Evolutionary conservation across 1,284 basidiomycete species (phyloP), one percentile per base, ranked within the genome.

Genomic region (Heterobasidion irregulare): DNA sequence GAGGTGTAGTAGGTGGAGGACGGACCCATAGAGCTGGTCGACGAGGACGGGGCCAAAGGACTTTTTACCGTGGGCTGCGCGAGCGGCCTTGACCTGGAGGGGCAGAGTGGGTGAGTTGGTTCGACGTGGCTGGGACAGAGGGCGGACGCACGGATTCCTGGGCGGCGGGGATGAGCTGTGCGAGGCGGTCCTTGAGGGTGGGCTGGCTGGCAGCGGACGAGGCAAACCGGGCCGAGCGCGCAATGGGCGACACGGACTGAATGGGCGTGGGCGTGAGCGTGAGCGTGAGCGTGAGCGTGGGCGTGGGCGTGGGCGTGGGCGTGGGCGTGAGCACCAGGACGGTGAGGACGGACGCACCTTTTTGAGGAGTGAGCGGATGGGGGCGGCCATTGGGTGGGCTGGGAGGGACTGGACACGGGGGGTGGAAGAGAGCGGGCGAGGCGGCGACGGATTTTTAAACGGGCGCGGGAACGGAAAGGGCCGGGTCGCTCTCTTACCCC

Each of bases 101-200:
- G 16, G 33, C 18, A 38, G 44, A 54, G 46, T 44, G 34, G 18
- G 46, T 44, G 56, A 60, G 58, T n/a, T n/a, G n/a, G n/a, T n/a
- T n/a, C n/a, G n/a, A 60, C 63, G 60, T 62, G n/a, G n/a, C n/a
- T n/a, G n/a, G n/a, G n/a, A n/a, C n/a, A n/a, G n/a, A n/a, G n/a
- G n/a, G n/a, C n/a, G n/a, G n/a, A n/a, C n/a, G n/a, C n/a, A n/a
- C n/a, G n/a, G n/a, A n/a, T 75, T 95, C 92, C 63, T 91, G 79
- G 70, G 94, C 89, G 61, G 79, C 77, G 59, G 94, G 94, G n/a
- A 97, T 95, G 71, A 97, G 84, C 74, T 95, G 89, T 51, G 89
- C 82, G 60, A 97, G 79, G 58, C 92, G 82, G 74, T 96, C 92
- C 76, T 94, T 94, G 71, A 96, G 82, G 47, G 91, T 85, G 61